Evolutionary conservation across 371 early-diverging fungal genomes (phyloP).

Genomic region (Lichtheimia hyalospora): DNA sequence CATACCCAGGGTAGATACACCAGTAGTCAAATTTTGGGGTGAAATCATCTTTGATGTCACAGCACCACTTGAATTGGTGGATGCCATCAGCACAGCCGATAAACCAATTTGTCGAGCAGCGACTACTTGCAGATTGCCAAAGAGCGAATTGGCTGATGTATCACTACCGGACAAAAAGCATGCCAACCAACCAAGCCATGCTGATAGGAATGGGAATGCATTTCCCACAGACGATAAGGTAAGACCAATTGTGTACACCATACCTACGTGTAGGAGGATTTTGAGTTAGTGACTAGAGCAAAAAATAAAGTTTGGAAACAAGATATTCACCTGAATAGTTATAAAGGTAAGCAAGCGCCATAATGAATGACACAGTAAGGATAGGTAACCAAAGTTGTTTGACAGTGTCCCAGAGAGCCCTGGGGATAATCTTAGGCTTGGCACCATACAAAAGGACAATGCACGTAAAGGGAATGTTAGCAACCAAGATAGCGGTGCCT

Average conservation of each 20-base stretch:
- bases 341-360: conserved; percentile 51
- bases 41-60: conserved; percentile 53
- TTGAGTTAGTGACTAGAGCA: neutral
- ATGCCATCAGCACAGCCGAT: conserved; percentile 46
- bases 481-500: conserved; percentile 46
- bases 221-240: conserved; percentile 44
- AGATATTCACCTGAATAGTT: conserved; percentile 37
- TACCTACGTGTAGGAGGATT: conserved; percentile 4
- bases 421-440: conserved; percentile 26
- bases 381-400: conserved; percentile 37
- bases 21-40: conserved; percentile 50
- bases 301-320: neutral
- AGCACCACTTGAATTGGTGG: conserved; percentile 49
- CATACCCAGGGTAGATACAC: conserved; percentile 47
- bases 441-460: conserved; percentile 37
- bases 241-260: conserved; percentile 48
- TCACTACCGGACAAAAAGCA: conserved; percentile 56
- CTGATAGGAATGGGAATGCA: conserved; percentile 54
- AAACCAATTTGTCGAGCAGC: conserved; percentile 51
- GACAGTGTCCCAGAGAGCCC: conserved; percentile 25
- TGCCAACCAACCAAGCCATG: conserved; percentile 53
- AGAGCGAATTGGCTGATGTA: conserved; percentile 43
- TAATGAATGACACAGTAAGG: conserved; percentile 49
- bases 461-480: conserved; percentile 26
- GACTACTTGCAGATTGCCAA: conserved; percentile 54